Conservation (phyloP, 1,284 basidiomycete genomes). For the Moesziomyces globuligerus region DNA sequence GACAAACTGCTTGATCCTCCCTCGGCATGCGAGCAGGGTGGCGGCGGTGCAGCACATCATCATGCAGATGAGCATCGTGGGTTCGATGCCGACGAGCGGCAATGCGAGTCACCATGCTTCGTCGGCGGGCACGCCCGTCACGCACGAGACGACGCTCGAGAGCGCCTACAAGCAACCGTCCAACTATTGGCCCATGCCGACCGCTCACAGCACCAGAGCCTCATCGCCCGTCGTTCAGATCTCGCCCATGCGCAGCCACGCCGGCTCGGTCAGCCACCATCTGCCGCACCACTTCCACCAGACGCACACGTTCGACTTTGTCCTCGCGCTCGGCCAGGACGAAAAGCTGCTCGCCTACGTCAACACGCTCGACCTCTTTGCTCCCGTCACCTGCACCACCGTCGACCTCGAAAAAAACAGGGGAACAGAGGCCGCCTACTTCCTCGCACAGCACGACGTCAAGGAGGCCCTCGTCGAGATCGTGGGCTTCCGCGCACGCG, state of each 20-base stretch:
- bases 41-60: constrained; percentile 74
- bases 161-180: constrained; percentile 58
- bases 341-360: constrained; percentile 62
- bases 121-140: no score
- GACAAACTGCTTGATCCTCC: constrained; percentile 76
- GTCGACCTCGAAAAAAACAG: constrained; percentile 47
- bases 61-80: constrained; percentile 51
- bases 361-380: constrained; percentile 64
- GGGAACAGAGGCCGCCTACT: constrained; percentile 58
- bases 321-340: constrained; percentile 62
- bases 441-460: constrained; percentile 53
- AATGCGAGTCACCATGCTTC: constrained; percentile 18
- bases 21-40: constrained; percentile 82
- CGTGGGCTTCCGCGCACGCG: constrained; percentile 51
- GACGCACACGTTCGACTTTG: constrained; percentile 62
- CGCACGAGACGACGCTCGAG: constrained; percentile 34
- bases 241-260: constrained; percentile 20
- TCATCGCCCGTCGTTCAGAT: constrained; percentile 31
- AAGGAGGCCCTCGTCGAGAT: constrained; percentile 58
- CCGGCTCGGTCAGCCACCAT: constrained; percentile 34
- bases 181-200: constrained; percentile 52
- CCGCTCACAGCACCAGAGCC: constrained; percentile 23
- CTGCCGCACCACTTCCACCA: constrained; percentile 44
- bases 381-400: constrained; percentile 63
- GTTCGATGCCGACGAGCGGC: constrained; percentile 12